Conservation (phyloP, 768 basidiomycete species). For the Tricholoma matsutake region DNA sequence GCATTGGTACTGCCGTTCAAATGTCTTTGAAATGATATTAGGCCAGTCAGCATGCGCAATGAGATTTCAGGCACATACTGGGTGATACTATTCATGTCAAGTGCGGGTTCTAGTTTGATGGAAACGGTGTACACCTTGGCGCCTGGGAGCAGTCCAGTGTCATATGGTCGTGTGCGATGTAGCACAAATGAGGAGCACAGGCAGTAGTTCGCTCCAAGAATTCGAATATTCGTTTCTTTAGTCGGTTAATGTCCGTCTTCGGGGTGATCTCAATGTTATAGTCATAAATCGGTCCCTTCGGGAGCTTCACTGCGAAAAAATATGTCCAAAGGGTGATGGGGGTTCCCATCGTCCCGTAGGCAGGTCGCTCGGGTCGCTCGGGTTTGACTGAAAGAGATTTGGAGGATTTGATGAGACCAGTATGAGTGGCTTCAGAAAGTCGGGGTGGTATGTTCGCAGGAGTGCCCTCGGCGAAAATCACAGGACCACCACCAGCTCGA, state of each 20-base stretch:
- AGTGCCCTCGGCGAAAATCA: too few species aligned
- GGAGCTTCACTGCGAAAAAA: constrained; percentile 53
- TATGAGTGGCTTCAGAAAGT: too few species aligned
- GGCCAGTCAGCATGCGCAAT: too few species aligned
- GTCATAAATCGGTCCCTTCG: constrained; percentile 48
- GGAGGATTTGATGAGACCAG: constrained; percentile 38
- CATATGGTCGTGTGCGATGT: constrained; percentile 52
- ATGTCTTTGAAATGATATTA: constrained; percentile 38
- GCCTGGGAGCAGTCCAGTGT: constrained; percentile 29
- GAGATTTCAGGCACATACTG: too few species aligned
- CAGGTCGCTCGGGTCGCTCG: constrained; percentile 50
- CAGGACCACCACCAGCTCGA: too few species aligned
- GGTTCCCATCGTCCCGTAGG: constrained; percentile 50
- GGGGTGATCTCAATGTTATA: constrained; percentile 56
- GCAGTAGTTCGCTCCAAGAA: constrained; percentile 44
- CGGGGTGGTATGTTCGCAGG: too few species aligned
- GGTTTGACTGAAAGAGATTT: constrained; percentile 29
- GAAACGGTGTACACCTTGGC: too few species aligned
- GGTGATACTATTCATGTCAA: too few species aligned
- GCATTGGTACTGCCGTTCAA: constrained; percentile 43
- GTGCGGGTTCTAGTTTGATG: too few species aligned
- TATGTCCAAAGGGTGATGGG: constrained; percentile 55
- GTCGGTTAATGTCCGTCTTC: constrained; percentile 38
- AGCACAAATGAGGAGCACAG: constrained; percentile 32
- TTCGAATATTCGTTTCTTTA: constrained; percentile 51